A percentile compares a stretch with the other conserved stretches of the same genome.
Evolutionary conservation across 2,329 filamentous ascomycete genomes (phyloP).

Genomic region (Arthrobotrys entomopaga): DNA sequence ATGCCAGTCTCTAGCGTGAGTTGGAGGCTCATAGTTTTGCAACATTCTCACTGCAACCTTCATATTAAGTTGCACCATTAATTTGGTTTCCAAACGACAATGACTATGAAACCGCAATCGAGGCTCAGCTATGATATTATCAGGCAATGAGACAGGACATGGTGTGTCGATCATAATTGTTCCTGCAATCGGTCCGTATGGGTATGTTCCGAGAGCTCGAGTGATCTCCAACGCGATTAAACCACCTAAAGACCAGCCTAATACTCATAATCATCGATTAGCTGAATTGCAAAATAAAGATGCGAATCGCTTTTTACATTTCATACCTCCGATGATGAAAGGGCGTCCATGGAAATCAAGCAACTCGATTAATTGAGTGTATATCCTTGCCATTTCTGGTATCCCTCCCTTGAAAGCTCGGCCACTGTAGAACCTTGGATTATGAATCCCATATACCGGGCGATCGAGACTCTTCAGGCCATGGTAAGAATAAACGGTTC

Average conservation of each 20-base stretch:
- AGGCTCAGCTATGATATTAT: conserved; percentile 1
- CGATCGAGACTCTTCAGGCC: conserved; percentile 53
- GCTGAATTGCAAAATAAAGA: not conserved
- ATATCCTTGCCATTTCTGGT: conserved; percentile 56
- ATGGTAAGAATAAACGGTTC: conserved; percentile 58
- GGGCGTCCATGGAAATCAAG: conserved; percentile 41
- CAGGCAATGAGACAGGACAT: conserved; percentile 4
- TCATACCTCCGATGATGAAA: conserved; percentile 56
- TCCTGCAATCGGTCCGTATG: conserved; percentile 34
- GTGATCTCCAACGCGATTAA: conserved; percentile 76
- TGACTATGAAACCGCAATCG: conserved; percentile 19
- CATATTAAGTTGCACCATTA: conserved; percentile 25
- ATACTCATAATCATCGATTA: conserved; percentile 70
- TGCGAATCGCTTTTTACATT: not conserved
- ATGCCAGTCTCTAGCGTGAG: conserved; percentile 11
- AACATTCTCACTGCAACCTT: conserved; percentile 22
- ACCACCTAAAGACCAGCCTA: conserved; percentile 81
- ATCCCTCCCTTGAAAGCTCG: conserved; percentile 55
- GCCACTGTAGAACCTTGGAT: conserved; percentile 56
- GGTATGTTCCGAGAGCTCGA: conserved; percentile 28
- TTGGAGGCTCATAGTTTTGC: conserved; percentile 16
- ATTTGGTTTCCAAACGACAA: conserved; percentile 18
- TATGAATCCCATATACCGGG: conserved; percentile 56
- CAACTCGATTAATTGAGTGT: conserved; percentile 53
- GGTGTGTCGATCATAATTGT: conserved; percentile 35